Conservation (phyloP, 495 filamentous ascomycete genomes). For the Penicillium pulvis region DNA sequence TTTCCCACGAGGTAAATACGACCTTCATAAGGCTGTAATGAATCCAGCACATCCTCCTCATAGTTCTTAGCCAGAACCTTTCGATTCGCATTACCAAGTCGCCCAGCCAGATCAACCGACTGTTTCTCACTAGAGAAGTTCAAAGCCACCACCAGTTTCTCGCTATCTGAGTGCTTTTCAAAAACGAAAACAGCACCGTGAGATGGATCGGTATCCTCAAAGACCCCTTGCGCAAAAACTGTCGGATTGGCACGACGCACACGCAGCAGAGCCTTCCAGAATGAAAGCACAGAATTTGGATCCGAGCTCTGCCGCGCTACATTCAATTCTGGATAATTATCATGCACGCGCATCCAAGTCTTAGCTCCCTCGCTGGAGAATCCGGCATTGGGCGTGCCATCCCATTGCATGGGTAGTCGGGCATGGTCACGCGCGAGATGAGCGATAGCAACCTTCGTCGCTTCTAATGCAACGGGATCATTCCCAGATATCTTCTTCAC, state of each 20-base stretch:
- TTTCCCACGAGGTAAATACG: slow-evolving; percentile 21
- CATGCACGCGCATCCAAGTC: slow-evolving; percentile 63
- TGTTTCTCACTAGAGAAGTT: slow-evolving; percentile 27
- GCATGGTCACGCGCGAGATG: slow-evolving; percentile 62
- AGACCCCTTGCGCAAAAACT: slow-evolving; percentile 49
- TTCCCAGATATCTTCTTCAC: slow-evolving; percentile 21
- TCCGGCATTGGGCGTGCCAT: slow-evolving; percentile 51
- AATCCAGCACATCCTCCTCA: slow-evolving; percentile 17
- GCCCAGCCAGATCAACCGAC: slow-evolving; percentile 24
- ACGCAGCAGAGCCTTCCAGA: slow-evolving; percentile 47
- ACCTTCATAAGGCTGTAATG: slow-evolving; percentile 26
- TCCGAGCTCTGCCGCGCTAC: slow-evolving; percentile 46
- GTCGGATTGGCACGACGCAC: slow-evolving; percentile 44
- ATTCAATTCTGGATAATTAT: slow-evolving; percentile 54
- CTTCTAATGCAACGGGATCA: slow-evolving; percentile 37
- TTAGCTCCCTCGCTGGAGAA: slow-evolving; percentile 44
- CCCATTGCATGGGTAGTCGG: slow-evolving; percentile 65
- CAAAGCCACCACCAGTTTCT: slow-evolving; percentile 24
- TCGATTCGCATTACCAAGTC: slow-evolving; percentile 11
- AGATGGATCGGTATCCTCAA: slow-evolving; percentile 40
- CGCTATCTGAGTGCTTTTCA: slow-evolving; percentile 13
- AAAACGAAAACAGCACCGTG: slow-evolving; percentile 36
- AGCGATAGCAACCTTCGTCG: slow-evolving; percentile 42
- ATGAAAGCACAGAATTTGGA: slow-evolving; percentile 40
- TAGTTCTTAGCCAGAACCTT: slow-evolving; percentile 18